Evolutionary conservation across 169 alveolate genomes (phyloP), one percentile per base, ranked within the genome.

Genomic region (Babesia ovata): DNA sequence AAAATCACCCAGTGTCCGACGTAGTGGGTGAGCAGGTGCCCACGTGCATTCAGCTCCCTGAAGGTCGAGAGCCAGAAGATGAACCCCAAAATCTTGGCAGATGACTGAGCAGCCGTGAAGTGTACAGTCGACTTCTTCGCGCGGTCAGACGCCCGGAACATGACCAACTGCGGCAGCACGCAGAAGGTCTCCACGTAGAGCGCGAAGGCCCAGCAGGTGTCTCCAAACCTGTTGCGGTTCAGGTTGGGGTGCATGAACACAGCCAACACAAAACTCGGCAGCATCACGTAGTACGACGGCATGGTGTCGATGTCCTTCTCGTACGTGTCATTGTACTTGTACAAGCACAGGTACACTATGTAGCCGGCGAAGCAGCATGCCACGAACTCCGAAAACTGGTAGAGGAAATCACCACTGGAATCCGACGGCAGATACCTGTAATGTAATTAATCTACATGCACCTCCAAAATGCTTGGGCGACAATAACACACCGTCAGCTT

Each of bases 341-440:
- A 56, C 26, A 93, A 79, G 60, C 98, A 93, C 66, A 92, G 75
- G 73, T 89, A 95, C 22, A 91, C 96, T 11, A 95, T 82, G 39
- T 92, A 84, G 42, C 93, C 93, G 24, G 96, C 91, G 52, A 92
- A 86, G 48, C 79, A 76, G 56, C 95, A 75, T 39, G 94, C 89
- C 57, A 92, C 54, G 10, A 95, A 92, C 90, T 95, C 98, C 33
- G 94, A 86, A 21, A 92, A 62, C 71, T 95, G 98, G 78, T 95
- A 95, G 42, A 95, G 85, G 96, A 97, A 95, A 67, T 95, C 98
- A 11, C 98, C 98, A 42, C 95, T 87, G n/a, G 96, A 67, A 63
- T 95, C 98, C 50, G 95, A 92, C 19, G 98, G 98, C 21, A 95
- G 75, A 63, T 94, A 91, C 57, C 95, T 91, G 84, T 21, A 58